phyloP scores from a whole-genome alignment of 2,329 filamentous ascomycete species.

The Exophiala dermatitidis region DNA sequence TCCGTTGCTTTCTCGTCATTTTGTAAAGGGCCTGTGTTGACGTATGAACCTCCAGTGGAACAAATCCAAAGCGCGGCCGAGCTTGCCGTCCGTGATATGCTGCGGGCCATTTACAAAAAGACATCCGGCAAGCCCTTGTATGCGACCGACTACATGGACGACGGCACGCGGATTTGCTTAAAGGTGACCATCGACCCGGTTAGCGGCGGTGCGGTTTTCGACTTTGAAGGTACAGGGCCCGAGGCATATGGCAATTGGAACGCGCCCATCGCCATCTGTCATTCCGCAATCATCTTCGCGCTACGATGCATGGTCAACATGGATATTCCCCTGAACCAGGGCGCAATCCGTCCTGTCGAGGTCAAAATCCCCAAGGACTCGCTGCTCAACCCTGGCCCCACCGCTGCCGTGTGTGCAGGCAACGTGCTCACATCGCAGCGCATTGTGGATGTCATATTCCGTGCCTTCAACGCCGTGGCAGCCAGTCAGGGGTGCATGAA shows the following conservation, averaged over 20 bases:
- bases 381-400: conserved; percentile 30
- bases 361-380: conserved; percentile 27
- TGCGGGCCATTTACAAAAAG: conserved; percentile 25
- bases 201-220: conserved; percentile 32
- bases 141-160: conserved; percentile 38
- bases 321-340: conserved; percentile 33
- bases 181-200: conserved; percentile 31
- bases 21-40: neutral
- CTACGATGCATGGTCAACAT: conserved; percentile 28
- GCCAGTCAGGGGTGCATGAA: conserved; percentile 30
- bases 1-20: neutral
- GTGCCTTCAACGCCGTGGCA: conserved; percentile 28
- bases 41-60: conserved; percentile 26
- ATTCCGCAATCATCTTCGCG: conserved; percentile 33
- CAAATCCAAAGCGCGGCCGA: conserved; percentile 35
- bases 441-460: conserved; percentile 32
- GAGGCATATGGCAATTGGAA: conserved; percentile 34
- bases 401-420: conserved; percentile 27
- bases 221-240: conserved; percentile 37
- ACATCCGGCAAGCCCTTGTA: conserved; percentile 22
- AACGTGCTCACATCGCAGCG: conserved; percentile 30
- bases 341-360: conserved; percentile 28
- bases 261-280: conserved; percentile 34
- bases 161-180: conserved; percentile 34
- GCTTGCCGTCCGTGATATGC: conserved; percentile 30